phyloP scores from a whole-genome alignment of 2,329 filamentous ascomycete genomes.

The Aspergillus sp. region DNA sequence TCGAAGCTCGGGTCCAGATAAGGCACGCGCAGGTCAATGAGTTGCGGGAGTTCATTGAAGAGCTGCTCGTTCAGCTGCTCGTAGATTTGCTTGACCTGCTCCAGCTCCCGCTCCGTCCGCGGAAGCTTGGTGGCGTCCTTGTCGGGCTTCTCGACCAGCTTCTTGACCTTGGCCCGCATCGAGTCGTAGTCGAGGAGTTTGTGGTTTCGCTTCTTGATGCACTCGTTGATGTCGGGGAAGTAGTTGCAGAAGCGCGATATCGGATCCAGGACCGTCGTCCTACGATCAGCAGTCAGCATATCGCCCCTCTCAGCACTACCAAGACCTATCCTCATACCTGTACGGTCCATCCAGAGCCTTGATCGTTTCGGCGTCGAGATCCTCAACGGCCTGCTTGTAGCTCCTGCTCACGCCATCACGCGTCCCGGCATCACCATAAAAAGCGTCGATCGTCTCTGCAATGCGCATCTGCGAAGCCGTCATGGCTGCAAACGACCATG shows the following conservation, averaged over 20 bases:
- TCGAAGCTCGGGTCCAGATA: conserved; percentile 97
- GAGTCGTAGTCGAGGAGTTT: conserved; percentile 98
- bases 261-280: conserved; percentile 86
- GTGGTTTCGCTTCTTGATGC: conserved; percentile 97
- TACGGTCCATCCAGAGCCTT: conserved; percentile 97
- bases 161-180: conserved; percentile 91
- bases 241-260: conserved; percentile 96
- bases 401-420: conserved; percentile 90
- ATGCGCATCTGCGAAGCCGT: conserved; percentile 99
- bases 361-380: conserved; percentile 95
- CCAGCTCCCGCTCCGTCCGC: conserved; percentile 89
- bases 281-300: conserved; percentile 20
- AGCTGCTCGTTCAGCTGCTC: conserved; percentile 97
- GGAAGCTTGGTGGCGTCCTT: conserved; percentile 97
- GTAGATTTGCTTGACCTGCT: conserved; percentile 87
- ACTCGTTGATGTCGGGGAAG: conserved; percentile 98
- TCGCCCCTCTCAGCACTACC: too few relatives aligned
- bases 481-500: conserved; percentile 57
- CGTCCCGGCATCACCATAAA: conserved; percentile 93
- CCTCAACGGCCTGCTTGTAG: conserved; percentile 97
- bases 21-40: conserved; percentile 92
- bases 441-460: conserved; percentile 97
- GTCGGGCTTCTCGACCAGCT: conserved; percentile 93
- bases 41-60: conserved; percentile 80
- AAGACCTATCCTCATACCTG: too few relatives aligned